phyloP scores from a whole-genome alignment of 176 grass and related monocot species.

The Rhipidocladum racemiflorum region DNA sequence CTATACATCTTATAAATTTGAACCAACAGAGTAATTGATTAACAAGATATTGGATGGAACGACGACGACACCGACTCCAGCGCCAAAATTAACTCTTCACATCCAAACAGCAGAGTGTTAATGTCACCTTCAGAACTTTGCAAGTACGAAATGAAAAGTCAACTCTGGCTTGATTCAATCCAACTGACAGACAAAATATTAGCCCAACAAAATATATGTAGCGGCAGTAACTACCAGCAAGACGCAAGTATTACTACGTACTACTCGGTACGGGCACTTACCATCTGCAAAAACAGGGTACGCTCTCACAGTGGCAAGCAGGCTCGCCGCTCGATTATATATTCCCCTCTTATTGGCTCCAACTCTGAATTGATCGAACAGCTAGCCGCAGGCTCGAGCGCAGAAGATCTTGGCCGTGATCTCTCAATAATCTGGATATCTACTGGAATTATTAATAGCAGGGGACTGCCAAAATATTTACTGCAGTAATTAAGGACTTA shows the following conservation, averaged over 20 bases:
- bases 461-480: background rate
- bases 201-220: background rate
- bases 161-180: background rate
- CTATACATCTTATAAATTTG: no score
- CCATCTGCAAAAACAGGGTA: background rate
- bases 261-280: background rate
- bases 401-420: conserved; percentile 33
- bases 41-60: background rate
- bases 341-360: background rate
- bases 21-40: no score
- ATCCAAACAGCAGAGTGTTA: background rate
- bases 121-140: background rate
- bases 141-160: background rate
- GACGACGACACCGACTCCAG: background rate
- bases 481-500: background rate
- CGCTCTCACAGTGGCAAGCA: background rate
- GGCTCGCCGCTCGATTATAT: background rate
- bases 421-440: conserved; percentile 24
- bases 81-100: background rate
- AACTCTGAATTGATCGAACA: background rate
- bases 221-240: background rate
- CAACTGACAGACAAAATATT: background rate
- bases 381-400: background rate
- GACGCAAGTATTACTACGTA: background rate
- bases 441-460: conserved; percentile 12